A percentile compares a stretch with the other conserved stretches of the same genome.
Evolutionary conservation across 2,329 filamentous ascomycete genomes (phyloP).

Genomic region (Aureobasidium leucospermi): DNA sequence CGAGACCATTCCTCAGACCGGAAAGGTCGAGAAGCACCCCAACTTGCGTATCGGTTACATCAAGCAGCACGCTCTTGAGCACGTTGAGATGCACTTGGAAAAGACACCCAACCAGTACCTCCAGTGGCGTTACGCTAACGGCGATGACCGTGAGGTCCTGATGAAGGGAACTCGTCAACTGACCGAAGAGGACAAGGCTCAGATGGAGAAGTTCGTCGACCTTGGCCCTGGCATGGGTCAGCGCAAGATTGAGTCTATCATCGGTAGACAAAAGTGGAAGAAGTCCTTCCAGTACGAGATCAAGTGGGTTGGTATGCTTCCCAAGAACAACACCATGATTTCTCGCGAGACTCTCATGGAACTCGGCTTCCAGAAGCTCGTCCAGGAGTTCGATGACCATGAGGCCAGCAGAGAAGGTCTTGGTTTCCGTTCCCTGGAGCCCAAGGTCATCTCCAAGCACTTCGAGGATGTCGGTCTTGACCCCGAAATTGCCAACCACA

Average conservation of each 20-base stretch:
- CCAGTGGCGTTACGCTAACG: constrained; percentile 96
- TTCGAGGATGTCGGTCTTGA: constrained; percentile 96
- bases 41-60: constrained; percentile 99
- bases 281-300: constrained; percentile 98
- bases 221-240: constrained; percentile 72
- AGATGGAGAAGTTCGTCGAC: constrained; percentile 88
- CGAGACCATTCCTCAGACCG: constrained; percentile 73
- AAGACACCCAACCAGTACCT: constrained; percentile 99
- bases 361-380: constrained; percentile 81
- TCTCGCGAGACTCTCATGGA: constrained; percentile 85
- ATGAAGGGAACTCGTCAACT: constrained; percentile 95
- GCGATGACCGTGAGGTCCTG: constrained; percentile 92
- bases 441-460: constrained; percentile 91
- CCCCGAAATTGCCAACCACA: constrained; percentile 97
- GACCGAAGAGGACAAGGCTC: constrained; percentile 73
- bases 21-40: constrained; percentile 95
- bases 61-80: constrained; percentile 97
- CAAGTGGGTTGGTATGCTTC: constrained; percentile 83
- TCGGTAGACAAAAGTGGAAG: constrained; percentile 97
- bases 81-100: constrained; percentile 98
- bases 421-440: constrained; percentile 87
- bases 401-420: constrained; percentile 98
- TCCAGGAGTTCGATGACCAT: constrained; percentile 98
- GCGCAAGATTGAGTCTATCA: constrained; percentile 75
- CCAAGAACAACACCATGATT: constrained; percentile 88